Conservation (phyloP, 176 grass and related monocot species). For the Oryza officinalis region DNA sequence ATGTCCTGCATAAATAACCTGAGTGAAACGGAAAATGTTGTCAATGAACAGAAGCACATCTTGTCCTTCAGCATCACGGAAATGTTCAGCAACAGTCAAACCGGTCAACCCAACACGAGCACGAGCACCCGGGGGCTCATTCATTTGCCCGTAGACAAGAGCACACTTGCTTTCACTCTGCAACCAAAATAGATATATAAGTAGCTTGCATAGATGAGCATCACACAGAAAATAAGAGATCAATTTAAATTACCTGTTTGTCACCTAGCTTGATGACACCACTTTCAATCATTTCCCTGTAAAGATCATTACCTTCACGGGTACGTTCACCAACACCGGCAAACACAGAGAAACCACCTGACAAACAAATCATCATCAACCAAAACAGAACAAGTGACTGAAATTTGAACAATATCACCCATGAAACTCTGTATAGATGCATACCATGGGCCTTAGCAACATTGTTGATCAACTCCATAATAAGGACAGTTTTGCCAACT, state of each 20-base stretch:
- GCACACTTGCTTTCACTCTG: conserved; percentile 94
- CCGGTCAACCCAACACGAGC: conserved; percentile 92
- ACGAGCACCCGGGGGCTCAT: conserved; percentile 94
- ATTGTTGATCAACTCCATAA: conserved; percentile 98
- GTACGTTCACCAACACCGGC: conserved; percentile 94
- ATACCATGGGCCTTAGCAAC: conserved; percentile 93
- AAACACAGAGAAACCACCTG: conserved; percentile 99
- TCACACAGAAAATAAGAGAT: not conserved
- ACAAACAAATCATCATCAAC: conserved; percentile 29
- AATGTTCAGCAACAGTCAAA: conserved; percentile 94
- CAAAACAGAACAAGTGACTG: not conserved
- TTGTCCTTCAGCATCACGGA: conserved; percentile 95
- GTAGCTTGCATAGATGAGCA: not conserved
- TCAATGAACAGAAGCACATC: conserved; percentile 98
- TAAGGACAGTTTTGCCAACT: conserved; percentile 97
- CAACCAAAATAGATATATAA: conserved; percentile 7
- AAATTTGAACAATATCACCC: not conserved
- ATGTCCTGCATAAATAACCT: conserved; percentile 44
- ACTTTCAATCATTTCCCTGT: conserved; percentile 99
- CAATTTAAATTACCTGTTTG: conserved; percentile 55
- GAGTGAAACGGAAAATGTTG: conserved; percentile 99
- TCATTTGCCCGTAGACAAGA: conserved; percentile 96
- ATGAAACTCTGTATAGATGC: conserved; percentile 21
- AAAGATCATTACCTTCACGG: conserved; percentile 93
- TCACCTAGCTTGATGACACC: conserved; percentile 98